Evolutionary conservation across 208 protist species (phyloP), one percentile per base, ranked within the genome.

Genomic region (Wallacemonas sp.): DNA sequence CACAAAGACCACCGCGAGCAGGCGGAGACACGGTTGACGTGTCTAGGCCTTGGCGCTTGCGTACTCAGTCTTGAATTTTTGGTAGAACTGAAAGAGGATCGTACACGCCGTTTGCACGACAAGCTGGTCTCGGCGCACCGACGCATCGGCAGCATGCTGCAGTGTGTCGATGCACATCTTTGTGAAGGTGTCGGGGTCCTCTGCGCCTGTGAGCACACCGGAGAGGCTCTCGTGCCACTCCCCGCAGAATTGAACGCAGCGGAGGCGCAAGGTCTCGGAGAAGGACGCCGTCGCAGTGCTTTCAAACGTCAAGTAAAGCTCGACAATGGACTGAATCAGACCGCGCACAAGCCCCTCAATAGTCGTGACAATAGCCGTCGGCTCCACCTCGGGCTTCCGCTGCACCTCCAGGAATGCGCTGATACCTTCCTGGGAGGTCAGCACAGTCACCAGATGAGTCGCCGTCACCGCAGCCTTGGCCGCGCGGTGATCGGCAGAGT

Each of bases 241-340:
- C 11, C 44, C 44, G 18, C 44, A 48, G 20, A 48, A 48, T 18
- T 48, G 44, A 14, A 48, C 44, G 44, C 44, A 48, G 18, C 44
- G 44, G 18, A 48, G 44, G 44, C 44, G 44, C 44, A 48, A 18
- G 4, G 44, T 48, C 18, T 48, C 44, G 44, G 44, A 48, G 44
- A 48, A 48, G 44, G 44, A 48, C 4, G 11, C 18, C 18, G 44
- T 48, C 44, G 44, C 18, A 4, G 44, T 48, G 44, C 18, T 48
- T 18, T 48, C 18, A 20, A 48, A 48, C 11, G 4, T 48, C 7
- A 57, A 12, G 50, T 57, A 57, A 7, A 57, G 18, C 11, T 48
- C 44, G 11, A 48, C 44, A 18, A 48, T 23, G 20, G 44, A 48
- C 44, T 48, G 44, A 3, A 18, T 20, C 44, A 48, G 11, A 14